Base-by-base conservation (phyloP, 164 flowering plant genomes). In the Aristolochia californica region DNA sequence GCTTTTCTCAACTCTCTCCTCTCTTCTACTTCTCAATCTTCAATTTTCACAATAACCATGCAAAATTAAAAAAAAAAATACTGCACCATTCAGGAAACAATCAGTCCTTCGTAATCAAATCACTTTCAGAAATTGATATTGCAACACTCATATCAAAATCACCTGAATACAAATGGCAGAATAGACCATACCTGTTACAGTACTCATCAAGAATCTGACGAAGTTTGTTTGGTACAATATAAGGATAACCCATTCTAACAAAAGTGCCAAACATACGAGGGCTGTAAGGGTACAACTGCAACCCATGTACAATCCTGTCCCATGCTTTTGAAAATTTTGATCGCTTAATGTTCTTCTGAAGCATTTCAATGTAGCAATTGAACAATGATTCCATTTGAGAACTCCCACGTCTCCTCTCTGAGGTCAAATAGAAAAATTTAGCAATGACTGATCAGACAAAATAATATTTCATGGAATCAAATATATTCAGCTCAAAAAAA, bases 331-430 rank as follows among this genome's bases (percentile, higher is more conserved):
- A 68, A 45, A 73, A 50, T 55, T 74, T 71, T 26, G 62, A 66
- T 52, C 72, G 75, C 62, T 62, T 61, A 38, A 58, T 68, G 66
- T 85, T 75, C 70, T 70, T 81, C 60, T 56, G 71, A 60, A 89
- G 79, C 83, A 84, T 78, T 73, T 58, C 69, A 56, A 85, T 64
- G 47, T 79, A 77, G 63, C 64, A 80, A 61, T 74, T 66, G 66
- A 76, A 75, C 72, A 93, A 70, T 56, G 64, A 70, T 66, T 93
- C 99, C 55, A 93, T 83, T 44, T 89, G 87, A 67, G 74, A 57
- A 66, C 88, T 93, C 55, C 78, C 81, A 57, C 79, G 72, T 66
- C 86, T 85, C 72, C 84, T 81, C 61, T 81, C 99, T 91, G 91
- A 59, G 57, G 44, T 55, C 24, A 52, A 60, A 43, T 5, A 34